Evolutionary conservation across 306 rosid species (phyloP).

Genomic region (Prunus mira): DNA sequence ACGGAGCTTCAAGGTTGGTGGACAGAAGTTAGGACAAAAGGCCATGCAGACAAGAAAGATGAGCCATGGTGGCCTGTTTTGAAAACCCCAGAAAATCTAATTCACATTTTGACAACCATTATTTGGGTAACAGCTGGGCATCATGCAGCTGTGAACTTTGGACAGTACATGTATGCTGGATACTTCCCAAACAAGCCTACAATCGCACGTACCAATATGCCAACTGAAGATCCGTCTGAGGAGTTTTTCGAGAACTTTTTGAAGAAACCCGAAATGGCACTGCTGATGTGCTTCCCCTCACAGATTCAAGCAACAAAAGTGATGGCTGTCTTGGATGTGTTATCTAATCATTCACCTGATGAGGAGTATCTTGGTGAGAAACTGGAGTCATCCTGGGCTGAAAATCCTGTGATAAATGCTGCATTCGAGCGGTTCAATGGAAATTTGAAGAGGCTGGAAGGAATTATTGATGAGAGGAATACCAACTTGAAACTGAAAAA

Average conservation of each 20-base stretch:
- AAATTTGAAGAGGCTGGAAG: constrained; percentile 24
- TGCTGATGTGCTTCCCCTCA: constrained; percentile 35
- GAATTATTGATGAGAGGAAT: constrained; percentile 20
- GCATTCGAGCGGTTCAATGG: constrained; percentile 32
- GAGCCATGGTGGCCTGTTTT: constrained; percentile 48
- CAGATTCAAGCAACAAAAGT: constrained; percentile 36
- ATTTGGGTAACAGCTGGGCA: constrained; percentile 42
- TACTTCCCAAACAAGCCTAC: constrained; percentile 43
- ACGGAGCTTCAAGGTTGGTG: constrained; percentile 47
- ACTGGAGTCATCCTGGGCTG: constrained; percentile 32
- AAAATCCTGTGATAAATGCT: constrained; percentile 23
- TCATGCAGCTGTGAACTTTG: constrained; percentile 40
- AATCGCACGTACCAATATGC: constrained; percentile 35
- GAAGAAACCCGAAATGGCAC: constrained; percentile 28
- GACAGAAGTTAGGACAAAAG: constrained; percentile 37
- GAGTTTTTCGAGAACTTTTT: constrained; percentile 20
- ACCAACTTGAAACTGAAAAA: too few relatives aligned
- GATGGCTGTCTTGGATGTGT: constrained; percentile 30
- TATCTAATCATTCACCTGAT: constrained; percentile 39
- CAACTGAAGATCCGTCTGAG: constrained; percentile 24
- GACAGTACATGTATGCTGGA: constrained; percentile 36
- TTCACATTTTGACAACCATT: constrained; percentile 24
- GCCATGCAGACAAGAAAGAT: constrained; percentile 40
- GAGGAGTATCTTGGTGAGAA: constrained; percentile 34
- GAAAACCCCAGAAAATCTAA: constrained; percentile 18